Base-by-base conservation (phyloP, 192 early-diverging fungal species). In the Umbelopsis isabellina region DNA sequence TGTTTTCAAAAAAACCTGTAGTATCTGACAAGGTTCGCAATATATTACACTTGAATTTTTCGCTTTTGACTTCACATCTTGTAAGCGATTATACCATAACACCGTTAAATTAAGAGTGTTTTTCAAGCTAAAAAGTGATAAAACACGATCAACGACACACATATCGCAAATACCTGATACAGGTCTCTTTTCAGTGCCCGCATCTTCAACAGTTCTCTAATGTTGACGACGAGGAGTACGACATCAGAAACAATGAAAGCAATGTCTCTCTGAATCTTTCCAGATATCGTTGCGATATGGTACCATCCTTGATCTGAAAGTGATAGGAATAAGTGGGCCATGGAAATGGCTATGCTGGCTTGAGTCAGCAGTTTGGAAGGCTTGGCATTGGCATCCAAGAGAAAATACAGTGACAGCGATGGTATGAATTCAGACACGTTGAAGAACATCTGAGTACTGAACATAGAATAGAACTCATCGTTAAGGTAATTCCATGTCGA, bases 251-350 rank as follows among this genome's bases (percentile, higher is more conserved):
- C 11, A 18, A 70, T 27, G 25, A 70, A 70, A 27, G 41, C 52
- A 11, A 70, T 50, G 41, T 70, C 69, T 18, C 69, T 23, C 22
- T 50, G 50, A 6, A 51, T 30, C 22, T 44, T 52, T 18, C 69
- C 69, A 6, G 49, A 53, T 13, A 50, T 45, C 4, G 69, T 70
- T 16, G 51, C 23, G 10, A 70, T 49, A 35, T 70, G 69, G 3
- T 70, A 53, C 69, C 69, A 70, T 0, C 69, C 69, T 52, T 70
- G 69, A 53, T 70, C 69, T 35, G 37, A 27, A 12, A 70, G 48
- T 20, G 69, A 49, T 15, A 70, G 33, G 35, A 70, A 37, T 15
- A 70, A 30, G 22, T 70, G 69, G 0, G 50, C 23, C 27, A 70
- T 50, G 21, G 69, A 70, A n/a, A 55, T 41, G 18, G 27, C 25